Base-by-base conservation (phyloP, 73 alveolate species). In the Symbiodinium natans region DNA sequence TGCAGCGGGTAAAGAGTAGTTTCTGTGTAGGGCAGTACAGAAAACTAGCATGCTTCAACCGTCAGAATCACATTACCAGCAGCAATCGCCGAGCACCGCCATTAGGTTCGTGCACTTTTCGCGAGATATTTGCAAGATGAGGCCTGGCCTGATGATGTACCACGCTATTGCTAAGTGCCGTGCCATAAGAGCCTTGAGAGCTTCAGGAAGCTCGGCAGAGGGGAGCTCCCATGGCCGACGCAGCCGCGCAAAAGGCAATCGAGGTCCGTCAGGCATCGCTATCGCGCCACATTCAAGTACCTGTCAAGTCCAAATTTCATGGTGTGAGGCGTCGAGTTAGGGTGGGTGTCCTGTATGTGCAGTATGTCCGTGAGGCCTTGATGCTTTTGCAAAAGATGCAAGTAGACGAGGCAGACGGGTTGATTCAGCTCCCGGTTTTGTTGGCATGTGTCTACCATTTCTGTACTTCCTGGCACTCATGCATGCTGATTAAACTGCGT, bases 141-240 rank as follows among this genome's bases (percentile, higher is more conserved):
- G 80, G 80, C 80, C 40, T 21, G 71, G 71, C 71, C 23, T 52
- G 71, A 29, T 29, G 10, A 52, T 52, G n/a, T n/a, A n/a, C n/a
- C n/a, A n/a, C n/a, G 71, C 71, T 29, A 52, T n/a, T n/a, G n/a
- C n/a, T n/a, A n/a, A n/a, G n/a, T 52, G 71, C n/a, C 71, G 17
- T 46, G 59, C 59, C 6, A 52, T 8, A 23, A 29, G 71, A 52
- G 15, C 23, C 23, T 29, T 52, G 71, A 21, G n/a, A n/a, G n/a
- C n/a, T n/a, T 10, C 21, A 63, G 80, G 80, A 63, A 63, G 80
- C 80, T 25, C 80, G 80, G 80, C 80, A 63, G 19, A 63, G 80
- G 40, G 80, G 80, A 63, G 80, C 80, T 23, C 80, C 80, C 80
- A n/a, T 63, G 40, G 80, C 80, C 80, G 80, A 63, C 36, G 80